A percentile compares a stretch with the other conserved stretches of the same genome.
Evolutionary conservation across 2,329 filamentous ascomycete genomes (phyloP).

Genomic region (Colletotrichum zoysiae): DNA sequence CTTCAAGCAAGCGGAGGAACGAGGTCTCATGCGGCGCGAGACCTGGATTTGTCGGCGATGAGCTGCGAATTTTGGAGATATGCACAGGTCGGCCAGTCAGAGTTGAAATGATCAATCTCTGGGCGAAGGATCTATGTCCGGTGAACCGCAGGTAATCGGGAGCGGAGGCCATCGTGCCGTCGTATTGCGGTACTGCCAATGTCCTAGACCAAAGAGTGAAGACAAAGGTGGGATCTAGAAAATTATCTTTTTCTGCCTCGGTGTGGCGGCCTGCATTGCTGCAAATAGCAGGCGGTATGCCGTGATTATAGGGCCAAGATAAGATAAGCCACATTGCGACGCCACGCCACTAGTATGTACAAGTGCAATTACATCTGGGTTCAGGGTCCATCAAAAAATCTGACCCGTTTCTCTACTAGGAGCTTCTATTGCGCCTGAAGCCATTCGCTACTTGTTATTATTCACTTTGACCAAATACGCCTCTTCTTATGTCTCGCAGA

Average conservation of each 20-base stretch:
- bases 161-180: constrained; percentile 56
- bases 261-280: constrained; percentile 27
- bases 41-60: constrained; percentile 87
- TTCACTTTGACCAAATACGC: constrained; percentile 18
- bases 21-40: constrained; percentile 94
- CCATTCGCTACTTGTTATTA: not conserved
- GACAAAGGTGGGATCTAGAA: constrained; percentile 43
- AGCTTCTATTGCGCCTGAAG: constrained; percentile 21
- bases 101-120: constrained; percentile 89
- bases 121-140: constrained; percentile 83
- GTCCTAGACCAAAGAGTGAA: constrained; percentile 4
- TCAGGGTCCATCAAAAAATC: constrained; percentile 41
- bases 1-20: constrained; percentile 92
- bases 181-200: constrained; percentile 27
- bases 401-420: constrained; percentile 16
- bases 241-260: constrained; percentile 55
- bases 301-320: constrained; percentile 1
- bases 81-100: constrained; percentile 90
- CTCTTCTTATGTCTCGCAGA: constrained; percentile 42
- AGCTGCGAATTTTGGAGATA: constrained; percentile 92
- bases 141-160: constrained; percentile 80
- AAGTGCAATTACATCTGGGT: constrained; percentile 2
- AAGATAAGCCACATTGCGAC: constrained; percentile 38
- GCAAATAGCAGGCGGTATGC: constrained; percentile 50
- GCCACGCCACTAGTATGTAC: constrained; percentile 10